These are phyloP conservation scores for Rhizophora apiculata DNA, from an alignment of 345 rosid genomes.

Conservation along the genomic window DNA sequence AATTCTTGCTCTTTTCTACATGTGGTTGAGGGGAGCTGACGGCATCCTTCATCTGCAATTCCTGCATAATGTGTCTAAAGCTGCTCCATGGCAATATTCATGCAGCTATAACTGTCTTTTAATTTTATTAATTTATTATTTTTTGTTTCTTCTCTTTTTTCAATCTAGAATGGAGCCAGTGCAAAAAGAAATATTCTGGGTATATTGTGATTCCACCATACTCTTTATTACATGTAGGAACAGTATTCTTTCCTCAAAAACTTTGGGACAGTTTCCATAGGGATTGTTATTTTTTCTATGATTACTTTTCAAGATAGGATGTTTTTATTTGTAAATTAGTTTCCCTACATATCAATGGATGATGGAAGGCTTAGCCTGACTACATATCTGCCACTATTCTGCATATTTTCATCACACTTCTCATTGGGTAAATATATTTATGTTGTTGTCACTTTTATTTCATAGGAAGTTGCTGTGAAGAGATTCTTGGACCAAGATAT, in stretches of 20 bases:
- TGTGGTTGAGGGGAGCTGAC: too few species aligned
- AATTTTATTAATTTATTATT: too few species aligned
- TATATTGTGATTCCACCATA: too few species aligned
- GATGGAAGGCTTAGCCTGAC: background rate
- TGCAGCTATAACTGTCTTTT: too few species aligned
- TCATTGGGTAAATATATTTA: slow-evolving; percentile 7
- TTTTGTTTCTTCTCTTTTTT: background rate
- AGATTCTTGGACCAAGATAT: slow-evolving; percentile 84
- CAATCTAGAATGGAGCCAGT: too few species aligned
- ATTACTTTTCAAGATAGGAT: background rate
- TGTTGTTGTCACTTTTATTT: slow-evolving; percentile 22
- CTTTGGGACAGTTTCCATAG: background rate
- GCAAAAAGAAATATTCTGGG: too few species aligned
- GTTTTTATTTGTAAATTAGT: background rate
- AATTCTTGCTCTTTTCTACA: too few species aligned
- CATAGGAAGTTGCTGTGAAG: slow-evolving; percentile 93
- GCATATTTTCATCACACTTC: background rate
- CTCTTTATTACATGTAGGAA: background rate
- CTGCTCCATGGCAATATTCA: too few species aligned
- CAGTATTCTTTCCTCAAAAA: background rate
- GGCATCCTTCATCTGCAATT: too few species aligned
- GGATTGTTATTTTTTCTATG: background rate
- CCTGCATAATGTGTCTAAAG: too few species aligned
- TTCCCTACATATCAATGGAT: background rate
- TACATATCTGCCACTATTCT: background rate